Base-by-base conservation (phyloP, 2,329 filamentous ascomycete genomes). In the Periconia macrospinosa region DNA sequence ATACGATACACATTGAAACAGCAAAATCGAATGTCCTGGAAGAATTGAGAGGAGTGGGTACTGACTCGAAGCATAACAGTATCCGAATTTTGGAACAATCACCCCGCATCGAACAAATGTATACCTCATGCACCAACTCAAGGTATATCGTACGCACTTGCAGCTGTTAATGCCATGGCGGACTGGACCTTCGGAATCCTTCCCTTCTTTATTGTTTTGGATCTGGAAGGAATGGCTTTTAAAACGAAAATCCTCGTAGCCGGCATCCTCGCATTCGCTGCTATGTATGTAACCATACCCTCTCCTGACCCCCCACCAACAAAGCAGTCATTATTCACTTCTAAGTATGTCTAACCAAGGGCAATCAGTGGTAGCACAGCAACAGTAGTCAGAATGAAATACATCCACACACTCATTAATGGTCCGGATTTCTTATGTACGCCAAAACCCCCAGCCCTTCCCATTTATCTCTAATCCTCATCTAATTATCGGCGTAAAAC, bases 221-320 rank as follows among this genome's bases (percentile, higher is more conserved):
- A 33, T 7, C 7, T 13, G 7, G 8, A 13, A 33, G n/a, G n/a
- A n/a, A 84, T 87, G 78, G 78, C 78, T 44, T 60, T 57, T 8
- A 76, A 74, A 52, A 80, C 78, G 2, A 86, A 85, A 61, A 33
- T 78, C 7, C 76, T 82, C 2, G 71, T 86, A 19, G 78, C 79
- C 10, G 74, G 76, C 6, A 76, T 87, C 43, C 70, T 87, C 47
- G 76, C 77, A 6, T 78, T 86, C 72, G 69, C 68, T 8, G 61
- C 68, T 13, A 64, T 72, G 63, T 66, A 45, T 43, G 59, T 58
- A 14, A 23, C 15, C n/a, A 9, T 43, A 42, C 1, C 9, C 18
- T 40, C 11, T 14, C 37, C 7, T 42, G 20, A 45, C 18, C 11
- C 7, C n/a, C n/a, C 9, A 45, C 10, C 11, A 10, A 20, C 9